Percentiles rank a stretch among this genome's conserved stretches.
Conservation (phyloP, 345 rosid genomes). For the Melaleuca quinquenervia region DNA sequence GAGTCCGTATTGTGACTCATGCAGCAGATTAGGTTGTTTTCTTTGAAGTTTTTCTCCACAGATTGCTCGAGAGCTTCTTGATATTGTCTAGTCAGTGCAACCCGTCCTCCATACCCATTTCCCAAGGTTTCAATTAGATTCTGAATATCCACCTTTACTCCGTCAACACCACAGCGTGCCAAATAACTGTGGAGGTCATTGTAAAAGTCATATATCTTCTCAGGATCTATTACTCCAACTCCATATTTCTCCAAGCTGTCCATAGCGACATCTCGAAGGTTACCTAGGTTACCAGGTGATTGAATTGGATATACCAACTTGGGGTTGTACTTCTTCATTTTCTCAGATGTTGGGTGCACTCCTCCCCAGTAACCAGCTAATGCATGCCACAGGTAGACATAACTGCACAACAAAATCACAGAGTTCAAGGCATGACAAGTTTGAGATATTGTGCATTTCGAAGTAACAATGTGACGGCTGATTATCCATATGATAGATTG, state of each 20-base stretch:
- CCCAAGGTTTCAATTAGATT: slow-evolving; percentile 46
- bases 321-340: slow-evolving; percentile 41
- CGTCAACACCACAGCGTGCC: slow-evolving; percentile 29
- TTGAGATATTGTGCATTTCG: neutral
- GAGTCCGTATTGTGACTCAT: slow-evolving; percentile 58
- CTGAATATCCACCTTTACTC: slow-evolving; percentile 52
- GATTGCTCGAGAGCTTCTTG: slow-evolving; percentile 54
- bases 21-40: slow-evolving; percentile 42
- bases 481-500: neutral
- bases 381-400: slow-evolving; percentile 61
- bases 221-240: slow-evolving; percentile 30
- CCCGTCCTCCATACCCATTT: slow-evolving; percentile 46
- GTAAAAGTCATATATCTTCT: slow-evolving; percentile 27
- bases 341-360: slow-evolving; percentile 34
- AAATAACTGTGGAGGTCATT: slow-evolving; percentile 41
- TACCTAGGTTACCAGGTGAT: slow-evolving; percentile 35
- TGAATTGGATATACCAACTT: slow-evolving; percentile 34
- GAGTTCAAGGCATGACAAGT: neutral
- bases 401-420: slow-evolving; percentile 16
- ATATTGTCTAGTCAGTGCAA: slow-evolving; percentile 35
- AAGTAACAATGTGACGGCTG: neutral
- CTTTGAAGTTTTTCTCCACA: slow-evolving; percentile 33
- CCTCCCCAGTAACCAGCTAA: slow-evolving; percentile 67
- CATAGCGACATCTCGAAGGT: slow-evolving; percentile 22
- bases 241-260: slow-evolving; percentile 39